phyloP scores from a whole-genome alignment of 2,329 filamentous ascomycete species.

The Nemania sp. region DNA sequence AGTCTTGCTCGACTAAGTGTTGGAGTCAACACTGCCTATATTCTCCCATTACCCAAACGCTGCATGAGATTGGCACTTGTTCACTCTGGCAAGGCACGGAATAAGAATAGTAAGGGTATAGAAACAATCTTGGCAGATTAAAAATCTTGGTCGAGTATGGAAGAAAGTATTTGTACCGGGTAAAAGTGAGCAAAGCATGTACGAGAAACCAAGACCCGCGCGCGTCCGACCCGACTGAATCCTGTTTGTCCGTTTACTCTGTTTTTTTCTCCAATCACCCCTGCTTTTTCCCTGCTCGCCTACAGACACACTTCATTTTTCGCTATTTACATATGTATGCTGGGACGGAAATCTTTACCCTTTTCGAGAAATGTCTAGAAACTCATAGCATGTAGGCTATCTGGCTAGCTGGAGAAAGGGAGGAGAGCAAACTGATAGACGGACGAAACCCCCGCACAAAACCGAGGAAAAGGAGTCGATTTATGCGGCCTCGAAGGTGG shows the following conservation, averaged over 20 bases:
- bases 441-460: neutral
- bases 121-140: neutral
- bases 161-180: slow-evolving; percentile 8
- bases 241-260: neutral
- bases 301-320: neutral
- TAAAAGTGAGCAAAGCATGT: neutral
- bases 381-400: neutral
- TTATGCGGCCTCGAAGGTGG: slow-evolving; percentile 52
- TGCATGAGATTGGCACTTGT: neutral
- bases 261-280: neutral
- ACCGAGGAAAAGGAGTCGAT: neutral
- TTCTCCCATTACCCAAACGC: neutral
- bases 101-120: neutral
- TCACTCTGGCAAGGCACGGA: neutral
- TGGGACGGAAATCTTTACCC: neutral
- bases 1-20: neutral
- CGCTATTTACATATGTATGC: no score
- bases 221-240: neutral
- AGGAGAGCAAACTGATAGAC: slow-evolving; percentile 1
- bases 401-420: neutral
- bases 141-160: neutral
- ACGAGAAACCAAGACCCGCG: neutral
- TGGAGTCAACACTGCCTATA: neutral
- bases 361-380: neutral
- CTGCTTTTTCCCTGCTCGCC: neutral